Conservation (phyloP, 257 asterid species). For the Datura wrightii region DNA sequence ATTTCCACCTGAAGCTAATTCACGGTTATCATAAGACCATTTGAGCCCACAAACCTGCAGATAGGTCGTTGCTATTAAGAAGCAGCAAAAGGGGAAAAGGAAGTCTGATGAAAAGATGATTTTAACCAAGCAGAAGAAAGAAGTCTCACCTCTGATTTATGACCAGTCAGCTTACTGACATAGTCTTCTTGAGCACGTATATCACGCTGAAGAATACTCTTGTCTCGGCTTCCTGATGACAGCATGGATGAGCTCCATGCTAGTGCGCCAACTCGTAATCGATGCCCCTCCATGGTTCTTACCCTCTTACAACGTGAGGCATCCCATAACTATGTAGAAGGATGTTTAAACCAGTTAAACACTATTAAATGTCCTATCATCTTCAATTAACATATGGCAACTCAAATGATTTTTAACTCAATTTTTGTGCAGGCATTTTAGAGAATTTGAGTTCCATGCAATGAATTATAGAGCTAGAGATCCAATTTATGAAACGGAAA, state of each 20-base stretch:
- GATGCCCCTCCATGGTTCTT: conserved; percentile 97
- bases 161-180: conserved; percentile 89
- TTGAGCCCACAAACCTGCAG: conserved; percentile 94
- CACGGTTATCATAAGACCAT: conserved; percentile 96
- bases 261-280: conserved; percentile 87
- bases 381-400: background rate
- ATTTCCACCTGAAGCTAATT: conserved; percentile 98
- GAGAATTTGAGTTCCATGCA: background rate
- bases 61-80: conserved; percentile 26
- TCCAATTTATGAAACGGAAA: background rate
- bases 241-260: conserved; percentile 87
- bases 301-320: conserved; percentile 86
- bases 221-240: conserved; percentile 96
- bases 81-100: background rate
- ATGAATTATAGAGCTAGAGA: background rate
- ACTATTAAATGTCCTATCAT: background rate
- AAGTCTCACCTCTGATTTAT: conserved; percentile 87
- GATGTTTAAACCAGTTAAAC: conserved; percentile 28
- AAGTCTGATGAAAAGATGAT: conserved; percentile 28
- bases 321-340: conserved; percentile 77
- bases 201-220: conserved; percentile 90
- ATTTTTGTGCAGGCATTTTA: conserved; percentile 2
- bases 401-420: background rate
- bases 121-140: conserved; percentile 3
- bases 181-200: conserved; percentile 72